A percentile compares a stretch with the other conserved stretches of the same genome.
Evolutionary conservation across 148 eudicot genomes (phyloP).

Genomic region (Dianthus caryophyllus): DNA sequence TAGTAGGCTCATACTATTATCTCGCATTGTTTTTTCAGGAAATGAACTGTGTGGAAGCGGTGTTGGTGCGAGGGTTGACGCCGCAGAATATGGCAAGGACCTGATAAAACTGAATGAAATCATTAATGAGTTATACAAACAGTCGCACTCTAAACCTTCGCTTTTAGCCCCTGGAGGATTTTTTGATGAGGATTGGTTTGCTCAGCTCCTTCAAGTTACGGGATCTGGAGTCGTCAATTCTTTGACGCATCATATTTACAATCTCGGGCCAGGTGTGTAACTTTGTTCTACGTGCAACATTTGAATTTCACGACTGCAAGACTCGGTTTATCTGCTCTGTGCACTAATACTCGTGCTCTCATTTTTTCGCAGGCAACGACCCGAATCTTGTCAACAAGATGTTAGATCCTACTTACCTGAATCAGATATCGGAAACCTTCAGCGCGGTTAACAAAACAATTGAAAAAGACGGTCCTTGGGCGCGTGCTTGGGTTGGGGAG

Average conservation of each 20-base stretch:
- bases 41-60: slow-evolving; percentile 90
- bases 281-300: slow-evolving; percentile 2
- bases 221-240: slow-evolving; percentile 57
- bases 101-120: slow-evolving; percentile 48
- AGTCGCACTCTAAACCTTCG: slow-evolving; percentile 43
- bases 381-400: slow-evolving; percentile 56
- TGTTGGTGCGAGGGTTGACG: slow-evolving; percentile 67
- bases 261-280: slow-evolving; percentile 82
- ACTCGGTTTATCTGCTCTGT: neutral
- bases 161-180: slow-evolving; percentile 93
- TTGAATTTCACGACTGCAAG: neutral
- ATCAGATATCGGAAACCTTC: slow-evolving; percentile 40
- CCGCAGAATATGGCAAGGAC: slow-evolving; percentile 67
- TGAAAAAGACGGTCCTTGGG: slow-evolving; percentile 61
- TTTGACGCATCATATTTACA: slow-evolving; percentile 80
- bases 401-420: slow-evolving; percentile 56
- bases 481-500: slow-evolving; percentile 97
- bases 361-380: slow-evolving; percentile 61
- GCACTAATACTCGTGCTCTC: too few relatives aligned
- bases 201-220: slow-evolving; percentile 60
- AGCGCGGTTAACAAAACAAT: slow-evolving; percentile 43
- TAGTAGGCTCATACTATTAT: slow-evolving; percentile 3
- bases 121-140: slow-evolving; percentile 44
- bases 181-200: slow-evolving; percentile 65
- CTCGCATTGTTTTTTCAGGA: slow-evolving; percentile 38